Base-by-base conservation (phyloP, 208 protist species). In the Acanthamoeba sp. region DNA sequence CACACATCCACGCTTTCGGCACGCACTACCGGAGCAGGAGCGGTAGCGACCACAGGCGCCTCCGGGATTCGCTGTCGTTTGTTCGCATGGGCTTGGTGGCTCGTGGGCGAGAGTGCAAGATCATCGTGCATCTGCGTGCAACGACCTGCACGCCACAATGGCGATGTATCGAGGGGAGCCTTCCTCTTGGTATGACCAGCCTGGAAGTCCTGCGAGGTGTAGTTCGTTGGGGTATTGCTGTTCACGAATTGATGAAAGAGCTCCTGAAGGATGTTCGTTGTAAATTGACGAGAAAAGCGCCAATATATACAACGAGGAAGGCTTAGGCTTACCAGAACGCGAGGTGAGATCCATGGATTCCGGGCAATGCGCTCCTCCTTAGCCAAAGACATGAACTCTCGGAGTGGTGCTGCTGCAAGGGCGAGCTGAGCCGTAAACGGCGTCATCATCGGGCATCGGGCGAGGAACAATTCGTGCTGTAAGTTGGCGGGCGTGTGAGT, bases 371-470 rank as follows among this genome's bases (percentile, higher is more conserved):
- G 78, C 24, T 59, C 78, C 45, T 87, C 78, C 22, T 59, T 32
- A 4, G 78, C 22, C 7, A 32, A 38, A 38, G 48, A 4, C 0
- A 87, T 36, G 45, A 87, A 59, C 22, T 59, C 14, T 7, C 24
- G 40, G 18, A 87, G 78, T 5, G 78, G 48, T 1, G 27, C 20
- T 6, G 78, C 40, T 24, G 78, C 40, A 38, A 87, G 78, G n/a
- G 45, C 78, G 29, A 87, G 78, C 78, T 87, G 78, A 16, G 78
- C 78, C 45, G 78, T 87, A 45, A 62, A 87, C 10, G 78, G 78
- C 9, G 40, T 87, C 78, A 87, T 87, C 78, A 87, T 87, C 14
- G 78, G 78, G 36, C 24, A 87, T 12, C 69, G 69, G 10, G 78
- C 38, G 0, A 87, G 45, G 45, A 87, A 87, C 3, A 32, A 22